These are phyloP conservation scores for Berkeleyomyces rouxiae DNA, from an alignment of 2,329 filamentous ascomycete species.

Conservation along the genomic window DNA sequence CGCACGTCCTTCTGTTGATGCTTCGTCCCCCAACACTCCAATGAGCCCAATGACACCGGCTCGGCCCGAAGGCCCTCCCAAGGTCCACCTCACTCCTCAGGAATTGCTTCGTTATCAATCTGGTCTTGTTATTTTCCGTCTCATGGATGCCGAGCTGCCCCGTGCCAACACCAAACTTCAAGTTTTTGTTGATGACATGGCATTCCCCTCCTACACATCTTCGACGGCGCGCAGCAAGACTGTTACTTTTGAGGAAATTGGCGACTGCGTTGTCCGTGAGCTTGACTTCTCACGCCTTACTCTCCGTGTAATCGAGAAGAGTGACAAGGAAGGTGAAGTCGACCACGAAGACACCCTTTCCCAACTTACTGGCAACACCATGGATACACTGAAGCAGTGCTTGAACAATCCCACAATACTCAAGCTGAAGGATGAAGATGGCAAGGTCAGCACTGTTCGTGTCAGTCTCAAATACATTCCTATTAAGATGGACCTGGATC, in stretches of 20 bases:
- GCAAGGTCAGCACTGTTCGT: constrained; percentile 60
- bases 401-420: constrained; percentile 81
- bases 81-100: constrained; percentile 61
- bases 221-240: constrained; percentile 53
- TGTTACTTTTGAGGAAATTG: constrained; percentile 75
- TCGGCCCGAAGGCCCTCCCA: constrained; percentile 42
- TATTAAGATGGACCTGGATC: constrained; percentile 82
- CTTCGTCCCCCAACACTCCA: constrained; percentile 19
- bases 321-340: constrained; percentile 53
- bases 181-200: constrained; percentile 84
- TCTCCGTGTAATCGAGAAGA: constrained; percentile 66
- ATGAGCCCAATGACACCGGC: constrained; percentile 21
- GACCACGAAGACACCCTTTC: constrained; percentile 63
- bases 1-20: constrained; percentile 9
- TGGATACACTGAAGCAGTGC: constrained; percentile 76
- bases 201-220: constrained; percentile 76
- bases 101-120: constrained; percentile 78
- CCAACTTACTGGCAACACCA: constrained; percentile 66
- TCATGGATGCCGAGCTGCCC: constrained; percentile 76
- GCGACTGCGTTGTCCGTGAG: constrained; percentile 90
- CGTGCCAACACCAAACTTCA: constrained; percentile 64
- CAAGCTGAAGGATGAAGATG: constrained; percentile 61
- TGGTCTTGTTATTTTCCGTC: constrained; percentile 83
- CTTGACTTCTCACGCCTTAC: constrained; percentile 93
- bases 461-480: constrained; percentile 92